Base-by-base conservation (phyloP, 345 rosid species). In the Melaleuca quinquenervia region DNA sequence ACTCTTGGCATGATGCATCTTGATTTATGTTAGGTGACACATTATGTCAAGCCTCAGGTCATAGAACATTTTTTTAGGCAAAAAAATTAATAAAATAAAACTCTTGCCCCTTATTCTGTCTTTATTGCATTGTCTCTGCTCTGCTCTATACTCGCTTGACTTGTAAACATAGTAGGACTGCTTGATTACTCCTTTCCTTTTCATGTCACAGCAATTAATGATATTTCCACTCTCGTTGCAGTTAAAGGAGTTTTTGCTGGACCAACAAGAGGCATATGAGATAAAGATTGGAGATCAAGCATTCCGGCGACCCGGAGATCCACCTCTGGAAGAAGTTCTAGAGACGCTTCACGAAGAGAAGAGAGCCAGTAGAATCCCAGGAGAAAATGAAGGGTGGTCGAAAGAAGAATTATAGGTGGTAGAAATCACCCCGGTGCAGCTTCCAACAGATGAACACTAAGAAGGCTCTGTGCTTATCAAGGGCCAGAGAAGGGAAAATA, bases 241-340 rank as follows among this genome's bases (percentile, higher is more conserved):
- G 99, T 86, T 97, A 90, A 96, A 91, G 93, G 99, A 97, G 83
- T 97, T 94, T 56, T 84, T 97, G 44, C 84, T 96, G 90, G 92
- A 86, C 24, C 96, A 96, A 74, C 92, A 88, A 27, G 99, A 97
- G 44, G 97, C 96, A 26, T 96, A 96, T 80, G 98, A 97, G 91
- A 86, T 97, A 32, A 96, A 96, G 94, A 91, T 95, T 8, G 98
- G 96, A 53, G 98, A 97, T 52, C 92, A 91, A 87, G 89, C 86
- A 84, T 97, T 91, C 83, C 88, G 98, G 53, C 91, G 98, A 89
- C 89, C 95, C 3, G 99, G 98, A 60, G 98, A 96, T 90, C 98
- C 96, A 82, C 96, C 99, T 2, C 84, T 94, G 11, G 98, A 95
- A n/a, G 89, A 89, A 87, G 92, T 95, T 5, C 12, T 92, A 15